Conservation (phyloP, 2,329 filamentous ascomycete species). For the Tolypocladium guangdongense region DNA sequence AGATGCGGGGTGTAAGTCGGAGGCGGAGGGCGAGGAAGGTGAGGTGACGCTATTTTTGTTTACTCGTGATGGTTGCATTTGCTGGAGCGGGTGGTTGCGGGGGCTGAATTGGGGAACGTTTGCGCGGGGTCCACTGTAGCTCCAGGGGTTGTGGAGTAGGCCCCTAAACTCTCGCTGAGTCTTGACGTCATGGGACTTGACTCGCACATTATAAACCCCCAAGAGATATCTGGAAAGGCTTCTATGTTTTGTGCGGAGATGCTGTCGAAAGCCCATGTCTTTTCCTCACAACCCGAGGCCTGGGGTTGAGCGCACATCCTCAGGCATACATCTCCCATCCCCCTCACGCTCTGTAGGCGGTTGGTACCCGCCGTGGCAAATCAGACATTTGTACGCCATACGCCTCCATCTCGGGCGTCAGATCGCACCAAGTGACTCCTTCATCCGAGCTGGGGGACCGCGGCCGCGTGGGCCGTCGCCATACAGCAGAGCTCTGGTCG, state of each 20-base stretch:
- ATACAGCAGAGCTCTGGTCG: not conserved
- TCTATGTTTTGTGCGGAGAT: too few species aligned
- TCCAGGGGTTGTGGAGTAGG: not conserved
- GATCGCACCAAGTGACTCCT: not conserved
- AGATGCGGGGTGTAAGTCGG: not conserved
- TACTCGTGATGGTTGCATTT: not conserved
- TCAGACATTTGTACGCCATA: not conserved
- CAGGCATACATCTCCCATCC: not conserved
- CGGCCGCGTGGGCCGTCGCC: not conserved
- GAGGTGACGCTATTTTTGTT: constrained; percentile 1
- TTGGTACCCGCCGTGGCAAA: not conserved
- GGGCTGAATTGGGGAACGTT: not conserved
- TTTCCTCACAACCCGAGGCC: too few species aligned
- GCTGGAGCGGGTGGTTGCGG: not conserved
- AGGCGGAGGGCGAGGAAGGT: not conserved
- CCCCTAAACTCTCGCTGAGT: not conserved
- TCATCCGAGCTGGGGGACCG: not conserved
- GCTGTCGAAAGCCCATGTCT: too few species aligned
- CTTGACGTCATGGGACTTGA: not conserved
- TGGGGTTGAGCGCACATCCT: too few species aligned
- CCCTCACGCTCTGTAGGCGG: not conserved
- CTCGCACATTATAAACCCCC: too few species aligned
- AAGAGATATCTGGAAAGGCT: too few species aligned
- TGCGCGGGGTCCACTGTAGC: not conserved
- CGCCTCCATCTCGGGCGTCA: not conserved